Conservation (phyloP, 2,329 filamentous ascomycete species). For the Macroventuria anomochaeta region DNA sequence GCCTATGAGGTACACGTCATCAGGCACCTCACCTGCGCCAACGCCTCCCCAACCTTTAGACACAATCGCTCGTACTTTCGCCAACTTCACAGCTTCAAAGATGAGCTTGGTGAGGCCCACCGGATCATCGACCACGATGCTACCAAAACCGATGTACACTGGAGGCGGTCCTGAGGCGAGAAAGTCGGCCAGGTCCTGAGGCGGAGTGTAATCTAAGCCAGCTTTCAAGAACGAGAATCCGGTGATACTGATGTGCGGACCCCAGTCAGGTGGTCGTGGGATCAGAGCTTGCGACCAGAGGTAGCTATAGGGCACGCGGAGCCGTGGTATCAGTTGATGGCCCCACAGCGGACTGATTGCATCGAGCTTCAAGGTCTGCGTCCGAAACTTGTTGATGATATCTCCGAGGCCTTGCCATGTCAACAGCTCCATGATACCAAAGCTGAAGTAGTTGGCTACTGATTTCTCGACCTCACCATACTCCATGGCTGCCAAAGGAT, state of each 20-base stretch:
- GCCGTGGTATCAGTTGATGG: conserved; percentile 46
- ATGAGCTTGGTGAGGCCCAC: conserved; percentile 54
- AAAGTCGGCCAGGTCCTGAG: conserved; percentile 52
- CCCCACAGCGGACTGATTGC: conserved; percentile 48
- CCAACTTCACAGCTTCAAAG: conserved; percentile 54
- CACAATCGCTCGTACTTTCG: conserved; percentile 56
- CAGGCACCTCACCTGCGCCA: conserved; percentile 43
- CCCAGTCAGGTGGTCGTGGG: conserved; percentile 34
- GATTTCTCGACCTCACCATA: conserved; percentile 42
- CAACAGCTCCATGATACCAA: conserved; percentile 56
- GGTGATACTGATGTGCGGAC: conserved; percentile 46
- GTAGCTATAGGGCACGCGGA: conserved; percentile 55
- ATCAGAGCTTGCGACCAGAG: conserved; percentile 54
- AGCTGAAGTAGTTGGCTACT: conserved; percentile 55
- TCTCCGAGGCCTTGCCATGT: conserved; percentile 60
- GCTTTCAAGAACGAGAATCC: conserved; percentile 56
- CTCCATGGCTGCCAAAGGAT: conserved; percentile 59
- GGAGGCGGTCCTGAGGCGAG: conserved; percentile 58
- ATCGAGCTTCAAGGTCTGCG: conserved; percentile 51
- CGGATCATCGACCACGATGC: conserved; percentile 62
- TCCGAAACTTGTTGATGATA: conserved; percentile 56
- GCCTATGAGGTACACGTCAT: conserved; percentile 58
- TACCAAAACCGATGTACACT: conserved; percentile 64
- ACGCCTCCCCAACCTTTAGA: conserved; percentile 62
- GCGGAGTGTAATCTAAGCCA: conserved; percentile 49